Base-by-base conservation (phyloP, 345 rosid species). In the Microcos paniculata region DNA sequence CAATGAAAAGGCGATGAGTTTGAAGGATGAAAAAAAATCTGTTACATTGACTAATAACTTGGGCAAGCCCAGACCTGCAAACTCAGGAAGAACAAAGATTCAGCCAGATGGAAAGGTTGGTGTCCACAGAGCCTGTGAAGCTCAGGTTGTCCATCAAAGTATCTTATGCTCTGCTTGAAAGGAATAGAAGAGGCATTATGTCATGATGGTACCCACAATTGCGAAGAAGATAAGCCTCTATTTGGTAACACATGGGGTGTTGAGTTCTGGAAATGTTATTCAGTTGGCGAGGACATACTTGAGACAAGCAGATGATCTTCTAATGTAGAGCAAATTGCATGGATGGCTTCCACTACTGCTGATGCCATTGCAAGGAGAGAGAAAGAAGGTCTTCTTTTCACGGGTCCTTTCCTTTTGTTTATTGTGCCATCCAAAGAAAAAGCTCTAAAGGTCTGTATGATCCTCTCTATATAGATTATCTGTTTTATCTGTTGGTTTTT, bases 381-480 rank as follows among this genome's bases (percentile, higher is more conserved):
- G n/a, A 84, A 86, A 85, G 89, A 90, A 19, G 93, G 90, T 0
- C 68, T 80, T 12, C 79, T 69, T 30, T 71, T 87, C 61, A 21
- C 80, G 56, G 78, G 82, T 45, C 99, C 97, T 76, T 93, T 88
- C 77, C 93, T 96, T 75, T 79, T 93, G 33, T 93, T 76, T 77
- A 89, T 96, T 78, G 98, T 92, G 21, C 85, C 94, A 18, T 86
- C 96, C 72, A 91, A 88, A 83, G 93, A 90, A 74, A 90, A 90
- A 87, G 96, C 99, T 75, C 77, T 84, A 5, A 64, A 90, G 96
- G 97, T 94, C 76, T 69, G 71, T 79, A 26, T 42, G 42, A 48
- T 53, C 33, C 30, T 45, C 26, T 46, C 59, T 71, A 49, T 62
- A 18, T 11, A 24, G 45, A 19, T 62, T 38, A 31, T 71, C n/a